These are phyloP conservation scores for Psilocybe mexicana DNA, from an alignment of 1,284 basidiomycete species.

Conservation along the genomic window DNA sequence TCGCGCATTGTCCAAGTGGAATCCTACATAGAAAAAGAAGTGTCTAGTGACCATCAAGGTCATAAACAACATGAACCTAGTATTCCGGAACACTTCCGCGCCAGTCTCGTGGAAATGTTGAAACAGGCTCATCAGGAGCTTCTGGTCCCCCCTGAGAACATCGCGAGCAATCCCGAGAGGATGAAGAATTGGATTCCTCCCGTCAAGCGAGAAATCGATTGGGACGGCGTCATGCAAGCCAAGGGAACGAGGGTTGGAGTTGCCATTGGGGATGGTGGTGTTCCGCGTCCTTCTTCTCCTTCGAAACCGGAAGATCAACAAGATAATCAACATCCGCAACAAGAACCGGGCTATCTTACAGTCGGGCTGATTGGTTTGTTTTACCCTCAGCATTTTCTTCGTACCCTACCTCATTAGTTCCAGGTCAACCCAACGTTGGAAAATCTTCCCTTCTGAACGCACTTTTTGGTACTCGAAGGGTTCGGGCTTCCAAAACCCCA, in stretches of 20 bases:
- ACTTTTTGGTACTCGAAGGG: conserved; percentile 79
- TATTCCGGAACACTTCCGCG: conserved; percentile 61
- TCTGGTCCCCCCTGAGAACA: conserved; percentile 64
- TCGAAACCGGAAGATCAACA: conserved; percentile 31
- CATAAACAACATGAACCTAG: conserved; percentile 58
- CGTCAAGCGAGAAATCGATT: conserved; percentile 68
- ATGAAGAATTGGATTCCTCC: conserved; percentile 67
- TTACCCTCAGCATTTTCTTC: background rate
- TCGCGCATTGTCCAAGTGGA: conserved; percentile 72
- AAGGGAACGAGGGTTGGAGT: conserved; percentile 45
- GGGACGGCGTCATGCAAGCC: conserved; percentile 60
- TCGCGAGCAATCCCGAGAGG: conserved; percentile 52
- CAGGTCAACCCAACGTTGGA: conserved; percentile 92
- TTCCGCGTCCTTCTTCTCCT: conserved; percentile 30
- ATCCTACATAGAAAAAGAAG: conserved; percentile 61
- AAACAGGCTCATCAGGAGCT: conserved; percentile 68
- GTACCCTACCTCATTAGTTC: background rate
- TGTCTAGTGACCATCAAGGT: conserved; percentile 46
- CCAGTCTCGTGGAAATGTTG: conserved; percentile 68
- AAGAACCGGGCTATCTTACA: conserved; percentile 66
- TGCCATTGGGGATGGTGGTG: conserved; percentile 40
- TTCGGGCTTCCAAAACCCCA: conserved; percentile 86
- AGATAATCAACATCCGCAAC: conserved; percentile 22
- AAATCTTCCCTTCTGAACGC: conserved; percentile 92
- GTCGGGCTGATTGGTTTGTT: conserved; percentile 77